phyloP scores from a whole-genome alignment of 2,329 filamentous ascomycete species.

The Simplicillium sp. region DNA sequence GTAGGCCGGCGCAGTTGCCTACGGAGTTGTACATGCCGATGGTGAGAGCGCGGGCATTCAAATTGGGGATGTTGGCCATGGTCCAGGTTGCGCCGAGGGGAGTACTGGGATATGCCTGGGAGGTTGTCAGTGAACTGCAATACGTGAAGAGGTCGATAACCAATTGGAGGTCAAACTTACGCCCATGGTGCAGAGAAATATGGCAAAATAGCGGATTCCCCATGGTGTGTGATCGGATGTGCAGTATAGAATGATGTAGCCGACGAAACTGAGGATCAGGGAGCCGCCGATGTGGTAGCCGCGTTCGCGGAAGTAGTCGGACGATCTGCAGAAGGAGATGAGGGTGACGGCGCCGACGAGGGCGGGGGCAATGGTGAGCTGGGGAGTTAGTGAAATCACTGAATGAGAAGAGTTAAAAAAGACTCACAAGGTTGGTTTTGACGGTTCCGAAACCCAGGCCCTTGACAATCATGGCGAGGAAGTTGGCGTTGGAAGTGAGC shows the following conservation, averaged over 20 bases:
- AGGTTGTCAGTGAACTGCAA: no score
- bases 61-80: conserved; percentile 5
- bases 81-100: conserved; percentile 4
- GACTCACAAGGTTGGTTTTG: conserved; percentile 6
- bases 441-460: conserved; percentile 3
- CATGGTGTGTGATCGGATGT: conserved; percentile 2
- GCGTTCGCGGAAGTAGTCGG: conserved; percentile 1
- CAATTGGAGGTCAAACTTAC: no score
- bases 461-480: conserved; percentile 6
- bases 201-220: conserved; percentile 5
- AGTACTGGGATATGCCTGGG: conserved; percentile 4
- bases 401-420: no score
- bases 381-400: no score
- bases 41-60: conserved; percentile 5
- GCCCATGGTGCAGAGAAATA: conserved; percentile 7
- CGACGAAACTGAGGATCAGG: conserved; percentile 3
- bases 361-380: conserved; percentile 1
- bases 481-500: conserved; percentile 6
- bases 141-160: no score
- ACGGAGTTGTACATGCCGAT: conserved; percentile 2
- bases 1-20: conserved; percentile 4
- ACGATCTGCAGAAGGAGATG: conserved; percentile 1
- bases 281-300: conserved; percentile 2
- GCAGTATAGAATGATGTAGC: conserved; percentile 5
- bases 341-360: conserved; percentile 2